Evolutionary conservation across 768 basidiomycete species (phyloP), one percentile per base, ranked within the genome.

Genomic region (Podaxis sp.): DNA sequence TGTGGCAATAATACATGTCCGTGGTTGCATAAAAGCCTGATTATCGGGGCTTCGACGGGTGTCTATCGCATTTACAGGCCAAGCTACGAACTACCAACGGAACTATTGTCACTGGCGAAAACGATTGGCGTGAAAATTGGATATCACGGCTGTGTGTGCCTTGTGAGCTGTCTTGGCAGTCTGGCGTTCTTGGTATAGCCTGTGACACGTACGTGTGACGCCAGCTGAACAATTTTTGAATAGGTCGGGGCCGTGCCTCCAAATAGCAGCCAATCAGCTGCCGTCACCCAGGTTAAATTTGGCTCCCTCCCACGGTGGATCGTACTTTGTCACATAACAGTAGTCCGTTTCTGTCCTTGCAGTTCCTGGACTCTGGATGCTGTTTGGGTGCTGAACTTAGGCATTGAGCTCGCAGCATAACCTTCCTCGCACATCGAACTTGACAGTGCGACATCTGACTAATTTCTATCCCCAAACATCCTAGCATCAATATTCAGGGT

Each of bases 241-340:
- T 63, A 39, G 46, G 48, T 55, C 71, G 69, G 64, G 66, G 64
- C 68, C 63, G 69, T 67, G 61, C 53, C 56, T 67, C 61, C 65
- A 74, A 76, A 75, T 75, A 76, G 73, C 73, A 72, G 51, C 73
- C 73, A 76, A 75, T 73, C 57, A 70, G 33, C 36, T 55, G 19
- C 46, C 39, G 55, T 44, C 24, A 51, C 9, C 22, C 39, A 22
- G 33, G 64, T 64, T 73, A 75, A 67, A 68, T 64, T 68, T 73
- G 68, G 46, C 36, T 12, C 19, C 52, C 64, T 68, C 68, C 61
- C 70, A 70, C 67, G 67, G 61, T 56, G 46, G 61, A 57, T 63
- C 61, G 15, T 46, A 55, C 52, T 54, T 60, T 46, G 60, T 61
- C 61, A 56, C 61, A 57, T 55, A 22, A 22, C 36, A 57, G 55